A percentile compares a stretch with the other conserved stretches of the same genome.
Evolutionary conservation across 495 filamentous ascomycete species (phyloP).

Genomic region (Polyplosphaeria fusca): DNA sequence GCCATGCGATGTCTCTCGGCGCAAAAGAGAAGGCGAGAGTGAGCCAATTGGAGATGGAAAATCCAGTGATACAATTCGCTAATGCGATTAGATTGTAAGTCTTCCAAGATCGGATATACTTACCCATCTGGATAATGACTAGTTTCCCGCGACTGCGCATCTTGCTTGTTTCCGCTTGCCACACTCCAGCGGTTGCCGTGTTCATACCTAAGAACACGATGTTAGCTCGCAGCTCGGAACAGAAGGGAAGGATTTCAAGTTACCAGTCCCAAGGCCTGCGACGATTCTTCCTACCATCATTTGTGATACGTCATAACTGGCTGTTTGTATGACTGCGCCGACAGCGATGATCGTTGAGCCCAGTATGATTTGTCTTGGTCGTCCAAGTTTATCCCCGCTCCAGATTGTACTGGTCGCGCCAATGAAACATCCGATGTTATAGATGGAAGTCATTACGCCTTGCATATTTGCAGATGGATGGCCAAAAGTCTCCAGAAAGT

Average conservation of each 20-base stretch:
- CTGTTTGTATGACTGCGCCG: slow-evolving; percentile 37
- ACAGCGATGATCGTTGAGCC: slow-evolving; percentile 32
- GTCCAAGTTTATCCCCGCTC: slow-evolving; percentile 30
- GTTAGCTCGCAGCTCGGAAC: neutral
- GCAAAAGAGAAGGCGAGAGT: slow-evolving; percentile 33
- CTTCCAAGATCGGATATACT: neutral
- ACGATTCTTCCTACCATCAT: slow-evolving; percentile 37
- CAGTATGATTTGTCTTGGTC: slow-evolving; percentile 26
- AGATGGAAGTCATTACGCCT: slow-evolving; percentile 32
- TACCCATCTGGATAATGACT: slow-evolving; percentile 34
- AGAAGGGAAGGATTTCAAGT: too few species aligned
- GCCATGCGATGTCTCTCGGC: slow-evolving; percentile 26
- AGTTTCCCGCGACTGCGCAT: slow-evolving; percentile 32
- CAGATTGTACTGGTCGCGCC: slow-evolving; percentile 29
- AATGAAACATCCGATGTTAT: slow-evolving; percentile 35
- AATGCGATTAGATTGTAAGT: too few species aligned
- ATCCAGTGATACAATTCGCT: slow-evolving; percentile 32
- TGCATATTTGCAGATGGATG: slow-evolving; percentile 32
- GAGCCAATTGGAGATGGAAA: slow-evolving; percentile 33
- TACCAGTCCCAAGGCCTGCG: slow-evolving; percentile 33
- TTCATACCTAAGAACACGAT: slow-evolving; percentile 33
- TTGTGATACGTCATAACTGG: slow-evolving; percentile 32
- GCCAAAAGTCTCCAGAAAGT: slow-evolving; percentile 29
- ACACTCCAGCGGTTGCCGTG: slow-evolving; percentile 37
- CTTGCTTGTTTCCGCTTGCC: slow-evolving; percentile 37